A percentile compares a stretch with the other conserved stretches of the same genome.
phyloP scores from a whole-genome alignment of 2,329 filamentous ascomycete species.

The Talaromyces albobiverticillius region DNA sequence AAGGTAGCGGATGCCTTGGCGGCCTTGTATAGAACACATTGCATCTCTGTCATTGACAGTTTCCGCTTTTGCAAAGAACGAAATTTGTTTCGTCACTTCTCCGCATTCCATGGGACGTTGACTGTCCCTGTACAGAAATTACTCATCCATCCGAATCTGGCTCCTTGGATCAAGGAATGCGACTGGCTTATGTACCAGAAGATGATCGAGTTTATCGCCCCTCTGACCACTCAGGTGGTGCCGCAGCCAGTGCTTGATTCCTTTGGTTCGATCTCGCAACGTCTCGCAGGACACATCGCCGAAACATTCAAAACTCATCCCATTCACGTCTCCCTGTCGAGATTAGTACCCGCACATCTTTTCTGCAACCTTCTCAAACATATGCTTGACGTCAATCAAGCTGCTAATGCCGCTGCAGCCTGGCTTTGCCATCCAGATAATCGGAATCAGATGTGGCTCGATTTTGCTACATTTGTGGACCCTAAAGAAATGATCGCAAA shows the following conservation, averaged over 20 bases:
- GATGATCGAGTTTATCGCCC: slow-evolving; percentile 88
- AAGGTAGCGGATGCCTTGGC: slow-evolving; percentile 83
- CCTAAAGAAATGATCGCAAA: slow-evolving; percentile 40
- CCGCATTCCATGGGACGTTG: slow-evolving; percentile 91
- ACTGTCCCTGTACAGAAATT: slow-evolving; percentile 96
- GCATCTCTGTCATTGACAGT: slow-evolving; percentile 90
- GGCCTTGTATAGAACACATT: slow-evolving; percentile 89
- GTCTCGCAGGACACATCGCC: slow-evolving; percentile 75
- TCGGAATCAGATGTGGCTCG: slow-evolving; percentile 90
- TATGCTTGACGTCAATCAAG: slow-evolving; percentile 84
- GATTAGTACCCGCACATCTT: slow-evolving; percentile 80
- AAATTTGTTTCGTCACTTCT: slow-evolving; percentile 92
- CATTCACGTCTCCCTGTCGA: slow-evolving; percentile 78
- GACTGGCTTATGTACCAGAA: slow-evolving; percentile 96
- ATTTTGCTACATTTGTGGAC: slow-evolving; percentile 57
- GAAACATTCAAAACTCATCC: slow-evolving; percentile 84
- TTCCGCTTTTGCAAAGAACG: slow-evolving; percentile 96
- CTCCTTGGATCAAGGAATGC: slow-evolving; percentile 91
- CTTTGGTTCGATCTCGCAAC: slow-evolving; percentile 79
- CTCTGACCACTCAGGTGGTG: slow-evolving; percentile 86
- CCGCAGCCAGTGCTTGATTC: slow-evolving; percentile 85
- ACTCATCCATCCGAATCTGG: slow-evolving; percentile 74
- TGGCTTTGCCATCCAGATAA: slow-evolving; percentile 87
- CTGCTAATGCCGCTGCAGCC: slow-evolving; percentile 89
- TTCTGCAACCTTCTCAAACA: slow-evolving; percentile 85